These are phyloP conservation scores for Neurospora africana DNA, from an alignment of 495 filamentous ascomycete species.

Conservation along the genomic window DNA sequence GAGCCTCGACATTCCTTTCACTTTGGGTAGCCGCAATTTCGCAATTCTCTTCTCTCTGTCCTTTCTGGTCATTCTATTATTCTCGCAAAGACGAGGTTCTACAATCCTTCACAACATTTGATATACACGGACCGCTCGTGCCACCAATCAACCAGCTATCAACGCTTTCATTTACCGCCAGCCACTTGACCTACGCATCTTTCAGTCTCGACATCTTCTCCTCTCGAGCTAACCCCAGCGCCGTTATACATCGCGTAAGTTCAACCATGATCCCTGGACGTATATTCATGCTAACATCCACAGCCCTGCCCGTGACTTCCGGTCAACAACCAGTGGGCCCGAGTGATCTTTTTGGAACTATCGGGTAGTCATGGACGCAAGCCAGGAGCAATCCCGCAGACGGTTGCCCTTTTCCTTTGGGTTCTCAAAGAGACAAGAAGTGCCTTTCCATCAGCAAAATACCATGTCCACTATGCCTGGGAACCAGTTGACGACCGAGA, in stretches of 20 bases:
- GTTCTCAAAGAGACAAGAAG: constrained; percentile 18
- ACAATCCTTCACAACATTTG: not conserved
- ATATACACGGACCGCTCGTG: not conserved
- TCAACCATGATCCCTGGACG: constrained; percentile 1
- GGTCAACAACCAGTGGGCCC: constrained; percentile 27
- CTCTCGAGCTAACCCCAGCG: not conserved
- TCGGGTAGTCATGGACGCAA: constrained; percentile 29
- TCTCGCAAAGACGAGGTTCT: not conserved
- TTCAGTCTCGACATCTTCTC: constrained; percentile 1
- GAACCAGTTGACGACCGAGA: constrained; percentile 26
- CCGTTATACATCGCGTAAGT: not conserved
- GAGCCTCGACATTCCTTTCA: constrained; percentile 13
- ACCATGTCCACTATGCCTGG: constrained; percentile 32
- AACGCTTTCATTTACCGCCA: not conserved
- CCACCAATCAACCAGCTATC: constrained; percentile 9
- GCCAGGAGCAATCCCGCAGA: constrained; percentile 19
- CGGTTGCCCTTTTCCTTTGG: not conserved
- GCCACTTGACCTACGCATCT: constrained; percentile 5
- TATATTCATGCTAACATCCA: constrained; percentile 27
- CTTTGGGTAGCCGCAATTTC: not conserved
- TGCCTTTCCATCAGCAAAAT: constrained; percentile 9
- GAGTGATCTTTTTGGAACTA: constrained; percentile 18
- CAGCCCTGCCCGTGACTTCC: constrained; percentile 17
- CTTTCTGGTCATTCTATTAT: not conserved
- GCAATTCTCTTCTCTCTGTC: not conserved